Evolutionary conservation across 2,329 filamentous ascomycete genomes (phyloP), one percentile per base, ranked within the genome.

Genomic region (Fusarium albidum): DNA sequence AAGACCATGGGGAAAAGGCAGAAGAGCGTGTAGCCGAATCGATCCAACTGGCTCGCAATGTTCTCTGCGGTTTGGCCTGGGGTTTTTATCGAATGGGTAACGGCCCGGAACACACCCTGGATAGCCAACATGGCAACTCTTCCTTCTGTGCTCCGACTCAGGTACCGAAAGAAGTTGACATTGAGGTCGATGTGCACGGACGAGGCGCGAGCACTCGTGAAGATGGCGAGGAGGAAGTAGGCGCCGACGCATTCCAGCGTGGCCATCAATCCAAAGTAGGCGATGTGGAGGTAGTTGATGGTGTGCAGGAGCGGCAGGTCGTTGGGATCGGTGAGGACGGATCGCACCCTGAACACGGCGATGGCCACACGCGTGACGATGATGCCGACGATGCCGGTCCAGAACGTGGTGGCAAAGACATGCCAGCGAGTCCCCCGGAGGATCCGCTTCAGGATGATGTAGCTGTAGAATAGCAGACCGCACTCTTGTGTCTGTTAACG

Each of bases 311-410:
- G 43, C 41, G 71, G 66, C 2, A 67, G 41, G 5, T 47, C 49
- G 7, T 51, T 44, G 28, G 57, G 51, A 4, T 49, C 63, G 9
- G 65, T 55, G 6, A 73, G 35, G 3, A 76, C 68, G 28, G 66
- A 65, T 9, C 56, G 61, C 5, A 69, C 61, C 2, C 75, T 69
- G 11, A 64, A 67, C 11, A 69, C 55, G 5, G 71, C 59, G 21
- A 78, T 76, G n/a, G 62, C 53, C 8, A 78, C 64, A 48, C 82
- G 78, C 29, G 84, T 77, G 1, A 78, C 69, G 3, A 71, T 68
- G 25, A 85, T 81, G 14, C 82, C 71, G 2, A 77, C 71, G 37
- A 87, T 71, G 37, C 87, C 81, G 1, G 78, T 79, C 55, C 84
- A 87, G 57, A 87, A 82, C 3, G 87, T 75, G 3, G 66, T 65